phyloP scores from a whole-genome alignment of 2,329 filamentous ascomycete species.

The Aureobasidium sp. region DNA sequence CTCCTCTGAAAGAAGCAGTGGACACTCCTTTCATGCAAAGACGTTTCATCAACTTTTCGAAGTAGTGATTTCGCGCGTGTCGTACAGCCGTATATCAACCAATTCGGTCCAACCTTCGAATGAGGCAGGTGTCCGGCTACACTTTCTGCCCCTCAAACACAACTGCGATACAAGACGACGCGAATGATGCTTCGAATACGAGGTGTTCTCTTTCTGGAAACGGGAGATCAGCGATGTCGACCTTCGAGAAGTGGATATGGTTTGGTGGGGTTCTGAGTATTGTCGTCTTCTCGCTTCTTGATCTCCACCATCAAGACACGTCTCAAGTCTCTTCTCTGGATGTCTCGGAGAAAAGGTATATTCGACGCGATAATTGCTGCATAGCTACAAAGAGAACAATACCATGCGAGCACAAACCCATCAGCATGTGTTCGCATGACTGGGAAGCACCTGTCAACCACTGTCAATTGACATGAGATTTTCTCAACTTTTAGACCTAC shows the following conservation, averaged over 20 bases:
- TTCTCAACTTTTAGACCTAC: no score
- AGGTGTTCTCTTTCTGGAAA: slow-evolving; percentile 5
- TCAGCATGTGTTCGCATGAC: no score
- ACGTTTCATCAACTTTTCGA: not conserved
- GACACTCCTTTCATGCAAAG: not conserved
- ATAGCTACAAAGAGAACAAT: no score
- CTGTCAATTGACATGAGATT: not conserved
- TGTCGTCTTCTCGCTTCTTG: not conserved
- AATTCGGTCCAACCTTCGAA: not conserved
- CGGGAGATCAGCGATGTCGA: slow-evolving; percentile 6
- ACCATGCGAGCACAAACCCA: no score
- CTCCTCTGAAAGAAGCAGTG: not conserved
- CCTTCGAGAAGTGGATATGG: not conserved
- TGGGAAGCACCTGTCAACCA: not conserved
- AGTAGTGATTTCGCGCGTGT: not conserved
- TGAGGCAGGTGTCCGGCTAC: not conserved
- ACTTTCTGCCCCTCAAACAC: not conserved
- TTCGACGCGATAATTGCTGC: no score
- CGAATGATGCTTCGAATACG: not conserved
- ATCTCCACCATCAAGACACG: not conserved
- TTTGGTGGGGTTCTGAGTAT: no score
- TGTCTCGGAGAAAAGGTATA: no score
- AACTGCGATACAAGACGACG: not conserved
- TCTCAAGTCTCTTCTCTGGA: not conserved
- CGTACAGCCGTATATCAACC: not conserved